These are phyloP conservation scores for Patellifolia procumbens DNA, from an alignment of 179 eudicot genomes.

Conservation along the genomic window DNA sequence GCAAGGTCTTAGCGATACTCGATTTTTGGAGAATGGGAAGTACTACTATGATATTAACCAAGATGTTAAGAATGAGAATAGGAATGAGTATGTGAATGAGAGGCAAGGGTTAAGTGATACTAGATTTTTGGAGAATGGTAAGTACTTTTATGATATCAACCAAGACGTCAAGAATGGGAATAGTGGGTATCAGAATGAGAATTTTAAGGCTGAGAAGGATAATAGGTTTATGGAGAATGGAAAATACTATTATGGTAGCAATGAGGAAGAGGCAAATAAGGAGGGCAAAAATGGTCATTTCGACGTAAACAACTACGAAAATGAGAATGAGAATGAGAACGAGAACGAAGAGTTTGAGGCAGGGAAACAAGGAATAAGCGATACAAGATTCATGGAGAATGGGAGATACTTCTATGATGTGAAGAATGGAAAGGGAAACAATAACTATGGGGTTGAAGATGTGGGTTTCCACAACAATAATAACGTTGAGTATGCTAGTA, in stretches of 20 bases:
- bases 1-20: conserved; percentile 42
- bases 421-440: conserved; percentile 4
- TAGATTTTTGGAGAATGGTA: conserved; percentile 41
- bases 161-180: conserved; percentile 16
- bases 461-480: conserved; percentile 5
- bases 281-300: conserved; percentile 2
- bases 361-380: conserved; percentile 35
- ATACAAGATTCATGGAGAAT: conserved; percentile 39
- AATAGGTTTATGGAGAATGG: conserved; percentile 34
- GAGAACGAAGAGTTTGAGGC: conserved; percentile 1
- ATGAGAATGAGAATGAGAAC: conserved; percentile 19
- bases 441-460: conserved; percentile 6
- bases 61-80: conserved; percentile 22
- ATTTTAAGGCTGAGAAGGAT: conserved; percentile 19
- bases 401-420: conserved; percentile 34
- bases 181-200: not conserved
- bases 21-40: conserved; percentile 39
- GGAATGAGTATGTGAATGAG: conserved; percentile 18
- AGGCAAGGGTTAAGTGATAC: conserved; percentile 47
- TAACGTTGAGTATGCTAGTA: conserved; percentile 2
- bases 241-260: conserved; percentile 24
- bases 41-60: conserved; percentile 23
- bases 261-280: conserved; percentile 7
- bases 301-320: conserved; percentile 4
- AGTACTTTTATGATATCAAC: conserved; percentile 28